Conservation (phyloP, 2,329 filamentous ascomycete species). For the Stemphylium vesicarium region DNA sequence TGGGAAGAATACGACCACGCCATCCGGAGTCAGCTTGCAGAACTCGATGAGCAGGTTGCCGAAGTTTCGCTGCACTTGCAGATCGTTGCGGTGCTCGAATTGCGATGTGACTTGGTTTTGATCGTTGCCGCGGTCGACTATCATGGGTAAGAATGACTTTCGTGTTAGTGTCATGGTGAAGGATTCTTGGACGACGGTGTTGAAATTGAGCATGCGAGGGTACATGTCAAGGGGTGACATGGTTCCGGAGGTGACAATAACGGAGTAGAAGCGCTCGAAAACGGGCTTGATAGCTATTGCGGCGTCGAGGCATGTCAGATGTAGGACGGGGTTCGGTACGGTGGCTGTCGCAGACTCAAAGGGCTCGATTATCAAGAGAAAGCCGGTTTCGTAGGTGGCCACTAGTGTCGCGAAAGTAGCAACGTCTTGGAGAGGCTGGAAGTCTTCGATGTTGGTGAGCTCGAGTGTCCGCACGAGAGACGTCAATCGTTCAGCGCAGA, state of each 20-base stretch:
- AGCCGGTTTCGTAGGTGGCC: constrained; percentile 95
- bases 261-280: constrained; percentile 95
- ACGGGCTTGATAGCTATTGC: constrained; percentile 98
- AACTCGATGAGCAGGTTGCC: constrained; percentile 94
- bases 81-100: constrained; percentile 95
- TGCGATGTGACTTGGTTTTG: constrained; percentile 91
- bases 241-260: constrained; percentile 97
- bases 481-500: constrained; percentile 92
- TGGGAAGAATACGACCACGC: constrained; percentile 98
- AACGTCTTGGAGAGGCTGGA: constrained; percentile 94
- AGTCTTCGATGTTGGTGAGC: constrained; percentile 97
- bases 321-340: constrained; percentile 94
- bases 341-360: constrained; percentile 95
- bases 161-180: constrained; percentile 96
- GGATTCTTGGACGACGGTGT: constrained; percentile 91
- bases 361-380: constrained; percentile 93
- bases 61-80: constrained; percentile 96
- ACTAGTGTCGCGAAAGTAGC: constrained; percentile 96
- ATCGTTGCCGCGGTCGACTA: constrained; percentile 93
- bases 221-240: constrained; percentile 99
- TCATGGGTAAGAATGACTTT: constrained; percentile 96
- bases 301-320: constrained; percentile 95
- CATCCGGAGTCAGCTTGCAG: constrained; percentile 92
- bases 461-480: constrained; percentile 94
- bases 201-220: constrained; percentile 96